Evolutionary conservation across 2,329 filamentous ascomycete genomes (phyloP), one percentile per base, ranked within the genome.

Genomic region (Immersiporthe knoxdaviesiana): DNA sequence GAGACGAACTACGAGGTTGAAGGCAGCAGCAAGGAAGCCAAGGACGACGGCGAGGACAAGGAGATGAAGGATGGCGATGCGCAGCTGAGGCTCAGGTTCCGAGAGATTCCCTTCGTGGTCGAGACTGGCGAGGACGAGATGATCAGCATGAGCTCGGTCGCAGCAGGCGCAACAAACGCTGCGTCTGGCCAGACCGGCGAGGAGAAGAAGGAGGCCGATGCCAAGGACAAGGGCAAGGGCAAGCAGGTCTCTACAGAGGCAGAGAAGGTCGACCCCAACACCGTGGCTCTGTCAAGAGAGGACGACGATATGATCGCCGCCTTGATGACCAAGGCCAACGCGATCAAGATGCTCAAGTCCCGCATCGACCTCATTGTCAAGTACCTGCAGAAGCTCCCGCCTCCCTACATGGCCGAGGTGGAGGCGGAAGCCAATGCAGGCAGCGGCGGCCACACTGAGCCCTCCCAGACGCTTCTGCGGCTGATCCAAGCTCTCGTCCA

Each of bases 41-140:
- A 79, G 32, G 81, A 84, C 16, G 84, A 87, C 68, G 85, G 83
- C 52, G 89, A 91, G 74, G 89, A 91, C 68, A 91, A 89, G 80
- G 88, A 90, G 74, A 91, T 95, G 81, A 90, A 92, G 72, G 91
- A 93, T 72, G 78, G 85, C 77, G 80, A 88, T 44, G 78, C 83
- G 1, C 79, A 82, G 2, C 77, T 89, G 32, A 87, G 85, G 64
- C 85, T 96, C 70, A 91, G 88, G 75, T 98, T 98, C 80, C 88
- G 91, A 70, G 91, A 97, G 76, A 81, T 98, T 12, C 88, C 91
- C 1, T 98, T 96, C 79, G 91, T 91, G 0, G 90, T 98, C 1
- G 96, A 98, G 81, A 97, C 94, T 0, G 93, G 93, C 12, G 94
- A 98, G 79, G 94, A 94, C 1, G 96, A 99, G 80, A 97, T 97